Percentiles rank a stretch among this genome's conserved stretches.
Conservation (phyloP, 2,329 filamentous ascomycete species). For the Myriangium duriaei region DNA sequence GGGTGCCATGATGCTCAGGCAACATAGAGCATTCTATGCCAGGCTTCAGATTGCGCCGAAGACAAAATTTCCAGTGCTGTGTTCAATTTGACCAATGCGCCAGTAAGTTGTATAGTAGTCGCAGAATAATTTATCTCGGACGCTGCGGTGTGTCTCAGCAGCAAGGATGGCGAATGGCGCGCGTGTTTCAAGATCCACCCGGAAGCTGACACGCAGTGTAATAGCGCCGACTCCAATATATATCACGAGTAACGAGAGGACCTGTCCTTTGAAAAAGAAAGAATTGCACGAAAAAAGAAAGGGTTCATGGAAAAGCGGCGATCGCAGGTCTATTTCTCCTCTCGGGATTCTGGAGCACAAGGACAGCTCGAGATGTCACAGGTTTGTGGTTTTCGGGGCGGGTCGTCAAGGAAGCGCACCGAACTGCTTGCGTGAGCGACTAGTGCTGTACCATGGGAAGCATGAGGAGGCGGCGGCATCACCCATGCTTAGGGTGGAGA, state of each 20-base stretch:
- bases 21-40: slow-evolving; percentile 5
- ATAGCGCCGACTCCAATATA: no score
- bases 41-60: background rate
- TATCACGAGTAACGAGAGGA: no score
- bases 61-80: no score
- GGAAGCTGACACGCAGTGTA: no score
- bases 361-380: background rate
- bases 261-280: no score
- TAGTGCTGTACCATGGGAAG: background rate
- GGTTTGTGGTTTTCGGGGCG: background rate
- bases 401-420: background rate
- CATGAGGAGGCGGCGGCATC: background rate
- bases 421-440: background rate
- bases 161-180: background rate
- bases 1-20: slow-evolving; percentile 7
- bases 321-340: background rate
- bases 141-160: background rate
- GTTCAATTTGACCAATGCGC: no score
- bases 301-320: background rate
- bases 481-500: background rate
- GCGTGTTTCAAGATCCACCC: background rate
- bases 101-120: background rate
- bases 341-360: background rate
- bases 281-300: no score
- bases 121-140: background rate